Evolutionary conservation across 768 basidiomycete genomes (phyloP), one percentile per base, ranked within the genome.

Genomic region (Termitomyces titanicus): DNA sequence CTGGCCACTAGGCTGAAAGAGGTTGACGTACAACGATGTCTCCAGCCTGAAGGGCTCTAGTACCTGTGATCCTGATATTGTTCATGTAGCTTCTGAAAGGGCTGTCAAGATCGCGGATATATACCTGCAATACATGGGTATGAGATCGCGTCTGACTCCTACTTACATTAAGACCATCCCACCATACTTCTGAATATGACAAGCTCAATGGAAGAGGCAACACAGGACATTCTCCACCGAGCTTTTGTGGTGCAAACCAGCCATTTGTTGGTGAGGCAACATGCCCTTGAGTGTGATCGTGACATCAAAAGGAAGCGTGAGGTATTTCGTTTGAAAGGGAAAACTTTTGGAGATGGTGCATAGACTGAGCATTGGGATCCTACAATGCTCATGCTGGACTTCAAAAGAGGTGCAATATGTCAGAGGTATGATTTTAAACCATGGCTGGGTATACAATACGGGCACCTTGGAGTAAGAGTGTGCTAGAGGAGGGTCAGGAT

Each of bases 81-180:
- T 81, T 82, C 47, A 82, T 66, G 58, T 69, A 78, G 31, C 80
- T 82, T 11, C 80, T 79, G 50, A 78, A 76, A 7, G 73, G 60
- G 6, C 78, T 72, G 17, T 74, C 71, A 40, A 77, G 69, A 62
- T 82, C 80, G 37, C 74, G 72, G 51, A 82, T 74, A 52, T 71
- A 75, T 15, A 79, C 63, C 80, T 82, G 55, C 20, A 50, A 51
- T 47, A 49, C 51, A 42, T 25, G 20, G 29, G 34, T 29, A n/a
- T n/a, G n/a, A n/a, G n/a, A n/a, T n/a, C n/a, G n/a, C n/a, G n/a
- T n/a, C n/a, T n/a, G n/a, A n/a, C n/a, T n/a, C n/a, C n/a, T 5
- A 55, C 64, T 40, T n/a, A 71, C 80, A 66, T 76, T 72, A 53
- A 71, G 70, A 20, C 70, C 72, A 29, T 75, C 70, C 47, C 67